phyloP scores from a whole-genome alignment of 768 basidiomycete genomes.

The Boletus tomentosulus region DNA sequence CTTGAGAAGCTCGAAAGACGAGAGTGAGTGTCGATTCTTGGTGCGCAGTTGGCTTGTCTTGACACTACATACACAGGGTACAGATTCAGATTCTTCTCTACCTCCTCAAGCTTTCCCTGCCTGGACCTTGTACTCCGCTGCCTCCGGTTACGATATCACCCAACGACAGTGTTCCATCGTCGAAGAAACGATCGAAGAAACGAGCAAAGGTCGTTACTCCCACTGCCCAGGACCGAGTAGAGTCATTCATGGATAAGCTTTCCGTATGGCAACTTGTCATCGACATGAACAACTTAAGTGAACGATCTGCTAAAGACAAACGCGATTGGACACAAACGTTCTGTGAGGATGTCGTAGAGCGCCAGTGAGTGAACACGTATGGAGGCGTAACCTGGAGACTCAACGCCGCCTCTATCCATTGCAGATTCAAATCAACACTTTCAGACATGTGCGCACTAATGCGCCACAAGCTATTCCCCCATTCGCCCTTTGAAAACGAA shows the following conservation, averaged over 20 bases:
- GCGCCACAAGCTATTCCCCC: constrained; percentile 62
- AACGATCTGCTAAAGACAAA: constrained; percentile 23
- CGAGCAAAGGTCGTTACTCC: constrained; percentile 21
- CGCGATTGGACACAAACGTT: constrained; percentile 76
- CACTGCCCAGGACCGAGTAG: constrained; percentile 49
- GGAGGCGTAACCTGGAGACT: neutral
- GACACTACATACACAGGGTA: constrained; percentile 41
- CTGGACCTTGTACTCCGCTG: constrained; percentile 37
- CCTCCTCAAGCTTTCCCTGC: constrained; percentile 59
- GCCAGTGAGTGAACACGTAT: constrained; percentile 41
- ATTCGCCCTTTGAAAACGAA: constrained; percentile 55
- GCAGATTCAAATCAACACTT: constrained; percentile 52
- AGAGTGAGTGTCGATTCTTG: constrained; percentile 42
- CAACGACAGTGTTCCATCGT: constrained; percentile 25
- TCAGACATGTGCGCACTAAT: constrained; percentile 55
- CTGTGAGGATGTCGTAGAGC: constrained; percentile 62
- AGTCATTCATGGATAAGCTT: constrained; percentile 74
- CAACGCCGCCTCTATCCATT: neutral
- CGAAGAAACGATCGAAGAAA: constrained; percentile 27
- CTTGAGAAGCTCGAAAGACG: constrained; percentile 64
- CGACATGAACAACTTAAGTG: constrained; percentile 36
- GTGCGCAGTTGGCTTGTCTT: neutral
- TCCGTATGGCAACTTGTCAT: constrained; percentile 68
- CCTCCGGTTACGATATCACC: constrained; percentile 25
- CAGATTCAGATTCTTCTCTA: constrained; percentile 75